Percentiles rank a stretch among this genome's conserved stretches.
These are phyloP conservation scores for Sporothrix pseudoabietina DNA, from an alignment of 2,329 filamentous ascomycete species.

Conservation along the genomic window DNA sequence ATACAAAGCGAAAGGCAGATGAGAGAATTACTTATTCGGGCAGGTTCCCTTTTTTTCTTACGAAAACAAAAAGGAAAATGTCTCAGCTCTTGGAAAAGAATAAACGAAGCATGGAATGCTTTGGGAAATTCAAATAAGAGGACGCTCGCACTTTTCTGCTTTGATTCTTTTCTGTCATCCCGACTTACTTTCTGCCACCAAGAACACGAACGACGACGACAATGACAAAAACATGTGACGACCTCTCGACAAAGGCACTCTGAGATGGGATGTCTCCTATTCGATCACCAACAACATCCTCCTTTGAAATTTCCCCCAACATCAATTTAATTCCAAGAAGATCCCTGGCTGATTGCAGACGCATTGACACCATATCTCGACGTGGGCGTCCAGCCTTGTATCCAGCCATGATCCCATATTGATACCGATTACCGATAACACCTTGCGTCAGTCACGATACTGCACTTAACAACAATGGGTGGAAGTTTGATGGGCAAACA, in stretches of 20 bases:
- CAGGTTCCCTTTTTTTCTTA: no score
- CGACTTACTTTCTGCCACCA: not conserved
- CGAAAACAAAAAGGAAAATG: not conserved
- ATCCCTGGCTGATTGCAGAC: not conserved
- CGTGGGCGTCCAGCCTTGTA: not conserved
- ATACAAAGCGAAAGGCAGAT: not conserved
- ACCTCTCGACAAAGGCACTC: not conserved
- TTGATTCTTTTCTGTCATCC: not conserved
- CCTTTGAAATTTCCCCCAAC: not conserved
- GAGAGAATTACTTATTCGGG: not conserved
- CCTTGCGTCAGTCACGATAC: not conserved
- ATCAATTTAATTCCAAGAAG: not conserved
- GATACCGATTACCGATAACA: slow-evolving; percentile 8
- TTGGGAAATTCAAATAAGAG: not conserved
- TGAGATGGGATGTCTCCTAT: not conserved
- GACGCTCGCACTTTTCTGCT: not conserved
- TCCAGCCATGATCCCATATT: not conserved
- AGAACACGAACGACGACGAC: not conserved
- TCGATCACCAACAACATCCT: not conserved
- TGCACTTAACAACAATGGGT: not conserved
- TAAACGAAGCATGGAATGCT: not conserved
- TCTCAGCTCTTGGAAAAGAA: not conserved
- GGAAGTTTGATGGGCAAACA: not conserved
- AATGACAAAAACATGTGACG: not conserved
- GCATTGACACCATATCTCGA: not conserved